phyloP scores from a whole-genome alignment of 805 yeast genomes.

The Komagataella kurtzmanii region DNA sequence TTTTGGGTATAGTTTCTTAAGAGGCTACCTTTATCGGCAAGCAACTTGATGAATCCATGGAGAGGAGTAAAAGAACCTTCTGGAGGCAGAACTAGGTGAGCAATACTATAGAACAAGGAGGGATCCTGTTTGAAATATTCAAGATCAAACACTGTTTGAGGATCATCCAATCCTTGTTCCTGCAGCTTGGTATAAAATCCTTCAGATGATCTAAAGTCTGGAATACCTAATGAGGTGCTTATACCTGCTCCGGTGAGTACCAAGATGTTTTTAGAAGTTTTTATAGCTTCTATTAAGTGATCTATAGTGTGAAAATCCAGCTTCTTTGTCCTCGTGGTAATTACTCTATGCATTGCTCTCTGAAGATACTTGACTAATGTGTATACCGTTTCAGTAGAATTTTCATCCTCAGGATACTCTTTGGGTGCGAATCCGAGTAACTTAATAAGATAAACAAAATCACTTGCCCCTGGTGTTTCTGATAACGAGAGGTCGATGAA shows the following conservation, averaged over 20 bases:
- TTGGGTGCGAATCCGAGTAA: constrained; percentile 42
- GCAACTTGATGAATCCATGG: constrained; percentile 62
- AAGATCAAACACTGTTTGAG: constrained; percentile 81
- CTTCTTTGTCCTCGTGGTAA: constrained; percentile 40
- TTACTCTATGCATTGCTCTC: constrained; percentile 51
- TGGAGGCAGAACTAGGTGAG: constrained; percentile 75
- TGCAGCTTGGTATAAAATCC: constrained; percentile 68
- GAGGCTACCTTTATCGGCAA: constrained; percentile 66
- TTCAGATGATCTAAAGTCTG: constrained; percentile 82
- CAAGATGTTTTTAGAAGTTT: constrained; percentile 44
- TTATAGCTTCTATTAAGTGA: constrained; percentile 39
- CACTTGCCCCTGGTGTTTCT: constrained; percentile 40
- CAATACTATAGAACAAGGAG: constrained; percentile 70
- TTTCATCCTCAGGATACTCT: constrained; percentile 8
- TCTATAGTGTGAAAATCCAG: constrained; percentile 42
- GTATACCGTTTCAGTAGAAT: constrained; percentile 18
- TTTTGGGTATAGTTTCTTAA: constrained; percentile 84
- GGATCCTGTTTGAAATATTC: constrained; percentile 67
- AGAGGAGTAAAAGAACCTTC: constrained; percentile 55
- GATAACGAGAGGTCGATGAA: constrained; percentile 56
- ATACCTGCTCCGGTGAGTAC: constrained; percentile 92
- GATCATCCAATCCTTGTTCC: constrained; percentile 64
- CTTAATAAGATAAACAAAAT: constrained; percentile 40
- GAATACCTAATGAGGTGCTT: constrained; percentile 80
- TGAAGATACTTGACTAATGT: constrained; percentile 39